Evolutionary conservation across 2,329 filamentous ascomycete genomes (phyloP), one percentile per base, ranked within the genome.

Genomic region (Xylaria sp.): DNA sequence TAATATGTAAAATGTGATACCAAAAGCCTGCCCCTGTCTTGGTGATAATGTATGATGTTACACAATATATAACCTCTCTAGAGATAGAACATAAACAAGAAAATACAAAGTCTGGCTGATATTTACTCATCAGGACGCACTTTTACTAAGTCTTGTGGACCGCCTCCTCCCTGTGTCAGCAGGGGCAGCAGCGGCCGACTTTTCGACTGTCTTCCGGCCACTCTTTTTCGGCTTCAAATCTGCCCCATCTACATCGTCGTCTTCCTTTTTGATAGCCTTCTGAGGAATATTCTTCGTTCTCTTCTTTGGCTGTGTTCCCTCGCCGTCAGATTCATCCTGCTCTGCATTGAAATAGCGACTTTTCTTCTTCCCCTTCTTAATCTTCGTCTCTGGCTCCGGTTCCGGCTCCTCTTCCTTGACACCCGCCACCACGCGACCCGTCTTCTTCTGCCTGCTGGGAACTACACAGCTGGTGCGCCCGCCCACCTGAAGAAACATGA

Each of bases 381-480:
- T 33, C 42, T 71, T 70, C 54, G 73, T 59, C 17, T 60, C 70
- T 6, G 67, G 53, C 11, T 71, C 66, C 3, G 70, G 40, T 11
- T 63, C 51, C 3, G 65, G 59, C 6, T 65, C 68, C 31, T 76
- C 76, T 38, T 83, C 81, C 71, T 87, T 86, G 36, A 82, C 80
- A 0, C 80, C 71, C 1, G 71, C 63, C 4, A 77, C 78, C 4
- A 83, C 78, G 3, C 77, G 77, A 0, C 85, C 86, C 0, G 80
- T 87, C 84, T 97, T 97, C 83, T 94, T 97, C 82, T 98, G 96
- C 33, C 96, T 82, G 13, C 85, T 89, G 0, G 94, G 94, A 0
- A 97, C 93, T 61, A 95, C 91, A 57, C 94, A 97, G 76, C 93
- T 97, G 3, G 96, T 98, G 54, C 96, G 85, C 1, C 95, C 94